Evolutionary conservation across 2,329 filamentous ascomycete genomes (phyloP).

Genomic region (Didymella exigua): DNA sequence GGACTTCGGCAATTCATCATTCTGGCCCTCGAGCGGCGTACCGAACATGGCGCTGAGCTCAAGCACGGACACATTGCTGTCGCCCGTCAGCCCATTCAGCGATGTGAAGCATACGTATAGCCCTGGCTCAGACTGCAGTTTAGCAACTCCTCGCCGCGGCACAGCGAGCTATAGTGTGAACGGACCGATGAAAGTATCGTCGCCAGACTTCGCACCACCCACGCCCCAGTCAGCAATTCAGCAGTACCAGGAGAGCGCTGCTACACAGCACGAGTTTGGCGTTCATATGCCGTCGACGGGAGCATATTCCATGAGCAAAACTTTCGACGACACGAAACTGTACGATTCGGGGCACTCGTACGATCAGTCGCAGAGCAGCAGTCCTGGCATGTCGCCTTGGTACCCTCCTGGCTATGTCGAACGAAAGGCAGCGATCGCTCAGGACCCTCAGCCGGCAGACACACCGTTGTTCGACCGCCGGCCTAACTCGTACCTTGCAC

Average conservation of each 20-base stretch:
- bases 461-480: not conserved
- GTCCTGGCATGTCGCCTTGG: constrained; percentile 14
- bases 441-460: not conserved
- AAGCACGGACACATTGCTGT: constrained; percentile 21
- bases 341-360: constrained; percentile 14
- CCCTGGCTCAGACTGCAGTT: constrained; percentile 13
- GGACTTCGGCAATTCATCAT: not conserved
- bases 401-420: constrained; percentile 4
- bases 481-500: constrained; percentile 2
- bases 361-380: constrained; percentile 13
- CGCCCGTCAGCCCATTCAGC: constrained; percentile 31
- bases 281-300: not conserved
- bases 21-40: not conserved
- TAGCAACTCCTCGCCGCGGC: constrained; percentile 4
- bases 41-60: constrained; percentile 9
- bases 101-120: constrained; percentile 14
- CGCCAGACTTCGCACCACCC: not conserved
- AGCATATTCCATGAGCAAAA: not conserved
- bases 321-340: not conserved
- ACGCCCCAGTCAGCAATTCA: not conserved
- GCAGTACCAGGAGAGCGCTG: not conserved
- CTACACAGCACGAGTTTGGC: not conserved
- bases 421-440: not conserved
- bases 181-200: not conserved
- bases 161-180: constrained; percentile 7